Base-by-base conservation (phyloP, 306 rosid species). In the Prunus mira region DNA sequence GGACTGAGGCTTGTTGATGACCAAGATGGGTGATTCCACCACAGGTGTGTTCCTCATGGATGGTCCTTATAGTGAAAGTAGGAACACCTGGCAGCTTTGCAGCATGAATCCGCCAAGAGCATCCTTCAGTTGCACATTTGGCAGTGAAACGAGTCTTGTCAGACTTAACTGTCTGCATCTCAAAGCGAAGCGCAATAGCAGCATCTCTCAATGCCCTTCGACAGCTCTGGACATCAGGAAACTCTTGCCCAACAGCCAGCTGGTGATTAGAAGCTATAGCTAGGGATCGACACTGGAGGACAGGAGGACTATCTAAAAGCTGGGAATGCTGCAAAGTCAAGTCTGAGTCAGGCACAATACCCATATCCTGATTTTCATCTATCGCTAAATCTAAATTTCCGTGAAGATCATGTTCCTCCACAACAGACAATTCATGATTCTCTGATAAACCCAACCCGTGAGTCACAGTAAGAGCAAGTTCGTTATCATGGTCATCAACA, bases 21-120 rank as follows among this genome's bases (percentile, higher is more conserved):
- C 90, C 90, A 18, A 87, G 88, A 80, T 87, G 91, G 52, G 80
- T 52, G 57, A 84, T 79, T 24, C 91, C 91, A 45, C 69, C 85
- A 75, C 91, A 84, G 27, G 84, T 74, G 78, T 87, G 91, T 18
- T 79, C 69, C 47, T 79, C 80, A 58, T 82, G 86, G 65, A 87
- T 84, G 77, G 88, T 87, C 69, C 88, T 84, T 46, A 87, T 84
- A 10, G 86, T 79, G 80, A 87, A 87, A 24, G 88, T 87, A 9
- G 86, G 86, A 46, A 82, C 85, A 22, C 85, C 88, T 0, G 91
- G 88, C 65, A 87, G 83, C 73, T 84, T 84, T 60, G 88, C 88
- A 77, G 88, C 91, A 79, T 84, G 91, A 82, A 87, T 87, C 38
- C 88, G 76, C 91, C 91, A 87, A 32, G 91, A 84, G 73, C 91